A percentile compares a stretch with the other conserved stretches of the same genome.
These are phyloP conservation scores for Ormosia semicastrata DNA, from an alignment of 306 rosid species.

Conservation along the genomic window DNA sequence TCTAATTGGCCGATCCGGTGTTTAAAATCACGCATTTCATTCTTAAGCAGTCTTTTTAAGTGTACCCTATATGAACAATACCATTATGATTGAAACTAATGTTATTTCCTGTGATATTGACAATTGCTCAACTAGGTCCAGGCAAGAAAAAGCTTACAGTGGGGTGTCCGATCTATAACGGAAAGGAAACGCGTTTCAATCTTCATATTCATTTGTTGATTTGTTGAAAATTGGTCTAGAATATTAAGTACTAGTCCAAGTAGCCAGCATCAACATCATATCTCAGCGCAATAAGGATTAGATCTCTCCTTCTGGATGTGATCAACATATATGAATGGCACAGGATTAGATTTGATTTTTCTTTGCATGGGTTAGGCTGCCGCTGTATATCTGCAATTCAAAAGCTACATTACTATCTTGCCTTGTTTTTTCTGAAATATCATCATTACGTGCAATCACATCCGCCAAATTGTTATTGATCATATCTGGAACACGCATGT, in stretches of 20 bases:
- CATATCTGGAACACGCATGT: not conserved
- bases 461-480: not conserved
- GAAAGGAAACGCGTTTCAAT: too few relatives aligned
- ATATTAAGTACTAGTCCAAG: not conserved
- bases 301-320: not conserved
- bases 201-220: too few relatives aligned
- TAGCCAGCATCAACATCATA: not conserved
- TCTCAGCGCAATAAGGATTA: not conserved
- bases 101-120: too few relatives aligned
- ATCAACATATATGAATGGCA: not conserved
- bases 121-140: too few relatives aligned
- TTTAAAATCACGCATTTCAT: too few relatives aligned
- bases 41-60: too few relatives aligned
- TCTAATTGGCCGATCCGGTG: too few relatives aligned
- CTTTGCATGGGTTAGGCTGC: not conserved
- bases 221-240: too few relatives aligned
- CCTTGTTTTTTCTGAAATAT: not conserved
- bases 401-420: not conserved
- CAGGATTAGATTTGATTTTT: not conserved
- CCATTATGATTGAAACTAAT: too few relatives aligned
- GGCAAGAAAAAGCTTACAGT: too few relatives aligned
- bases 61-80: too few relatives aligned
- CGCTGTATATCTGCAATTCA: not conserved
- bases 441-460: slow-evolving; percentile 31
- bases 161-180: too few relatives aligned